A percentile compares a stretch with the other conserved stretches of the same genome.
Evolutionary conservation across 257 asterid species (phyloP).

Genomic region (Solanum corneliomulleri): DNA sequence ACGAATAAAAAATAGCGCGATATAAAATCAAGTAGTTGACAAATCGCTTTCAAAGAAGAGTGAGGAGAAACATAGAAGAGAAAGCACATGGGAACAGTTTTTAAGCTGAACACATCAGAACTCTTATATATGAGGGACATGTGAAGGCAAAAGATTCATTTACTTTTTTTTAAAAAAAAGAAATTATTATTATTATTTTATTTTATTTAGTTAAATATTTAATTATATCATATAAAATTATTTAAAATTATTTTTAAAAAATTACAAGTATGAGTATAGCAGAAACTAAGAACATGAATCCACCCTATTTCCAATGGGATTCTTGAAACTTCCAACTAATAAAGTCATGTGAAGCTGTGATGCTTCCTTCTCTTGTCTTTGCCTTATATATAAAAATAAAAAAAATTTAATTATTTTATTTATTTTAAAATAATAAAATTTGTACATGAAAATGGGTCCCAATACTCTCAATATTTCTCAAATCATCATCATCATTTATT

Average conservation of each 20-base stretch:
- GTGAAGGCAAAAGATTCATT: conserved; percentile 39
- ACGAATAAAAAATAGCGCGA: neutral
- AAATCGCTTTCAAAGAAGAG: conserved; percentile 45
- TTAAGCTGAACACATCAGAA: conserved; percentile 22
- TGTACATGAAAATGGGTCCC: neutral
- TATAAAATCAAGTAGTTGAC: conserved; percentile 29
- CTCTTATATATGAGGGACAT: conserved; percentile 20
- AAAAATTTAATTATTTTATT: neutral
- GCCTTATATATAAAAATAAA: neutral
- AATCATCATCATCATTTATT: neutral
- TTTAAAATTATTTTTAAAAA: neutral
- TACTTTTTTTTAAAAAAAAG: neutral
- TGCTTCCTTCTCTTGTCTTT: conserved; percentile 31
- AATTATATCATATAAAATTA: neutral
- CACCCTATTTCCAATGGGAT: conserved; percentile 41
- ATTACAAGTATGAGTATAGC: neutral
- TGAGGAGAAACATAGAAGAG: conserved; percentile 44
- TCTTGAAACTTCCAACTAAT: conserved; percentile 36
- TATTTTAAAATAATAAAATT: neutral
- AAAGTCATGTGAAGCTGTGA: conserved; percentile 45
- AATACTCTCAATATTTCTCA: neutral
- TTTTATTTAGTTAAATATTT: neutral
- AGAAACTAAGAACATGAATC: conserved; percentile 47
- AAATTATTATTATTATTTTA: neutral
- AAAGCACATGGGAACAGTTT: conserved; percentile 49